Evolutionary conservation across 129 eudicot genomes (phyloP), one percentile per base, ranked within the genome.

Genomic region (Silybum marianum): DNA sequence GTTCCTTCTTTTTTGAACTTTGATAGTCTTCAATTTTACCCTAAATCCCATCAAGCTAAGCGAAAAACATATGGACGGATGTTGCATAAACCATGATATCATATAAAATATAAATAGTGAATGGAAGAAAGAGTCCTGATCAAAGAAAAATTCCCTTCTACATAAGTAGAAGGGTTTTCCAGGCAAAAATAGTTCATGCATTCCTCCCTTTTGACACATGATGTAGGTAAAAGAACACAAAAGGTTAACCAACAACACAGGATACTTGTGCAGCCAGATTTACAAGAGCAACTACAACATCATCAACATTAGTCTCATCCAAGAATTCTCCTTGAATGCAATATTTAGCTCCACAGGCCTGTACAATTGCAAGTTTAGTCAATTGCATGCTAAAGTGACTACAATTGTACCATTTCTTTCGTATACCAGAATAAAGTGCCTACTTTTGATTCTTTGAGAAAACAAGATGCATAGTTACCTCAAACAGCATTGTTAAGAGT

Each of bases 1-100:
- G 88, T 84, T 87, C 97, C 85, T 91, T 90, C 89, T 91, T 95
- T 78, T 90, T 90, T 26, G 99, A 95, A 75, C 85, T 91, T 78
- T 95, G 99, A 88, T 92, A 87, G 85, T 95, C 99, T 78, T 95
- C 99, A 81, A 95, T 84, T 77, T 88, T 91, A 39, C 99, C 99
- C 99, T 95, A 80, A 60, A 65, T 85, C 74, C 16, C 38, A 79
- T 63, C 86, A 63, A 13, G 90, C 80, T 84, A 94, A 90, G 93
- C 9, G 39, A 72, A 84, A 84, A 83, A 38, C 78, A 77, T 28
- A 78, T 34, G 77, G 48, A 46, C 3, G 4, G 32, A 87, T 72
- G 65, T 40, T 60, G 28, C 40, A 21, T 18, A 46, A 78, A 76
- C 39, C 46, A 42, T 4, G 58, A 28, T 25, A 76, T 65, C 30